These are phyloP conservation scores for Russula ochroleuca DNA, from an alignment of 768 basidiomycete species.

Conservation along the genomic window DNA sequence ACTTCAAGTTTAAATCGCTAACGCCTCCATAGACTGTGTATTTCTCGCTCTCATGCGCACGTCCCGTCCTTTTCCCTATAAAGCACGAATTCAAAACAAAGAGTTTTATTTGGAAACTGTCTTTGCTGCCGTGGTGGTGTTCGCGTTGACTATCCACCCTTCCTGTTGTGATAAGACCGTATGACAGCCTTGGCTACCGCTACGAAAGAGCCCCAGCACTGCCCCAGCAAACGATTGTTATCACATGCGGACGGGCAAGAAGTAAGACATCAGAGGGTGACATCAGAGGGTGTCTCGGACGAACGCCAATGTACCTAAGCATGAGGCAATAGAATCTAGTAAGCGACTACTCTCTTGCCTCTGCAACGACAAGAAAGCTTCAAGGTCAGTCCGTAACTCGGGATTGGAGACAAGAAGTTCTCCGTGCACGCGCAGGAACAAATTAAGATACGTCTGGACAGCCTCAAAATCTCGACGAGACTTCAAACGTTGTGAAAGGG, in stretches of 20 bases:
- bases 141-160: slow-evolving; percentile 86
- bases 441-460: slow-evolving; percentile 79
- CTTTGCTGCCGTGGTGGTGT: slow-evolving; percentile 81
- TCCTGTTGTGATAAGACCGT: slow-evolving; percentile 79
- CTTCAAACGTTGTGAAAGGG: slow-evolving; percentile 64
- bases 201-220: slow-evolving; percentile 44
- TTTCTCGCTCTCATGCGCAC: no score
- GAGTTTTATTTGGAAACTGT: slow-evolving; percentile 64
- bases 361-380: slow-evolving; percentile 61
- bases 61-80: slow-evolving; percentile 71
- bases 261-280: slow-evolving; percentile 35
- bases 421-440: slow-evolving; percentile 81
- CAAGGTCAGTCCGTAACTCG: slow-evolving; percentile 57
- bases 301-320: slow-evolving; percentile 71
- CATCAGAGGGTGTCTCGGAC: slow-evolving; percentile 61
- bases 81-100: slow-evolving; percentile 69
- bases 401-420: slow-evolving; percentile 70
- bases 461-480: slow-evolving; percentile 93
- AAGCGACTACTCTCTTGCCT: slow-evolving; percentile 73
- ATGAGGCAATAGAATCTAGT: slow-evolving; percentile 66
- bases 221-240: neutral
- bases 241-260: neutral
- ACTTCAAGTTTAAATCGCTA: no score
- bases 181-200: slow-evolving; percentile 34
- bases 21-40: no score